Evolutionary conservation across 345 rosid species (phyloP).

Genomic region (Hibiscus syriacus): DNA sequence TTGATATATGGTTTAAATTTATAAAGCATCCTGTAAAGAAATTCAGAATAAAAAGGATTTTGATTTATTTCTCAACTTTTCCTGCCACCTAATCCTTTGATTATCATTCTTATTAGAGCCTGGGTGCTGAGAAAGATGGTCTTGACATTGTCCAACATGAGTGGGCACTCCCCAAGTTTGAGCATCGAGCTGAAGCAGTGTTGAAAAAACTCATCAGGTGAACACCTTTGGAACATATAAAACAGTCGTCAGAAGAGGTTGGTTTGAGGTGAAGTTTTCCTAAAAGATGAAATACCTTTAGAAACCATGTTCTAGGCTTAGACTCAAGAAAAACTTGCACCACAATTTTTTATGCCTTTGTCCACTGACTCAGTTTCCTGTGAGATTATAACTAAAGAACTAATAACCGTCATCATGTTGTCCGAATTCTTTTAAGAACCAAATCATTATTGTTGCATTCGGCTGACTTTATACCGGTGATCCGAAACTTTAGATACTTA

Average conservation of each 20-base stretch:
- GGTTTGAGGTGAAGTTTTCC: not conserved
- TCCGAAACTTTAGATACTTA: not conserved
- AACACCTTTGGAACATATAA: constrained; percentile 5
- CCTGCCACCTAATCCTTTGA: no score
- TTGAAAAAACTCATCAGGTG: constrained; percentile 62
- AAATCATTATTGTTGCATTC: not conserved
- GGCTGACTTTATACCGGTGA: not conserved
- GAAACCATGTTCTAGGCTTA: not conserved
- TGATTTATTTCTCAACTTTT: not conserved
- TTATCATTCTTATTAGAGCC: constrained; percentile 36
- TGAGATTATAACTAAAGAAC: no score
- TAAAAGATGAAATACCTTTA: not conserved
- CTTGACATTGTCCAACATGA: constrained; percentile 70
- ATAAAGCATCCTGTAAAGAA: not conserved
- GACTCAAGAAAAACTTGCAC: not conserved
- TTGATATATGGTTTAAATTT: not conserved
- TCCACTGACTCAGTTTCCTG: no score
- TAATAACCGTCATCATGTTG: not conserved
- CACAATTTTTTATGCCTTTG: no score
- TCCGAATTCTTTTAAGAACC: not conserved
- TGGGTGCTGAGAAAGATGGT: constrained; percentile 80
- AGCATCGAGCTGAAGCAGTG: constrained; percentile 81
- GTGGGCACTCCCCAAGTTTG: constrained; percentile 80
- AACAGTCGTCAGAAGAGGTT: not conserved
- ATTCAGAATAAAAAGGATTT: not conserved